Evolutionary conservation across 352 stramenopile genomes (phyloP).

Genomic region (Thraustochytrium sp.): DNA sequence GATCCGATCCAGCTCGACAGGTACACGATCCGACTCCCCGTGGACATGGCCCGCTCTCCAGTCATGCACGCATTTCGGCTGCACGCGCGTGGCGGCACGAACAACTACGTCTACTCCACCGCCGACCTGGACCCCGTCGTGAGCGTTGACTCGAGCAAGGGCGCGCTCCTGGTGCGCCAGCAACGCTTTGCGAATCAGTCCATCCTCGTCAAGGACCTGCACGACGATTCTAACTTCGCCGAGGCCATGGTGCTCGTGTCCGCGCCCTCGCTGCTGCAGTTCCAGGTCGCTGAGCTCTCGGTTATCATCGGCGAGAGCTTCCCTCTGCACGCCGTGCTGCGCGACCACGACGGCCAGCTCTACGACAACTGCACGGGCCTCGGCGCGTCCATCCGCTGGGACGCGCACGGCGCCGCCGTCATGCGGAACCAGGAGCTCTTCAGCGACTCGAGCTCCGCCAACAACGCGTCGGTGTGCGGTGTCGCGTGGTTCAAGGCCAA

Average conservation of each 20-base stretch:
- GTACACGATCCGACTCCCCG: slow-evolving; percentile 12
- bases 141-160: neutral
- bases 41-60: neutral
- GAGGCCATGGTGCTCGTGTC: slow-evolving; percentile 7
- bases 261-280: neutral
- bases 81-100: neutral
- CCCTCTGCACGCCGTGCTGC: neutral
- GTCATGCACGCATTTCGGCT: slow-evolving; percentile 8
- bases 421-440: neutral
- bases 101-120: neutral
- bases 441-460: neutral
- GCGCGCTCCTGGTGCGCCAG: neutral
- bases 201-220: neutral
- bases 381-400: neutral
- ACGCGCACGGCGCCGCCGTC: neutral
- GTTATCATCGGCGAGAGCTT: slow-evolving; percentile 7
- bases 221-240: neutral
- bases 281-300: neutral
- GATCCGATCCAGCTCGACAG: neutral
- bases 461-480: neutral
- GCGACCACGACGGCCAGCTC: neutral
- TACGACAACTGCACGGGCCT: slow-evolving; percentile 34
- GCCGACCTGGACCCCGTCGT: neutral
- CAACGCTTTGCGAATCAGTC: neutral
- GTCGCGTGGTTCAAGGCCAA: neutral